A percentile compares a stretch with the other conserved stretches of the same genome.
Evolutionary conservation across 768 basidiomycete species (phyloP).

Genomic region (Tulasnella calospora): DNA sequence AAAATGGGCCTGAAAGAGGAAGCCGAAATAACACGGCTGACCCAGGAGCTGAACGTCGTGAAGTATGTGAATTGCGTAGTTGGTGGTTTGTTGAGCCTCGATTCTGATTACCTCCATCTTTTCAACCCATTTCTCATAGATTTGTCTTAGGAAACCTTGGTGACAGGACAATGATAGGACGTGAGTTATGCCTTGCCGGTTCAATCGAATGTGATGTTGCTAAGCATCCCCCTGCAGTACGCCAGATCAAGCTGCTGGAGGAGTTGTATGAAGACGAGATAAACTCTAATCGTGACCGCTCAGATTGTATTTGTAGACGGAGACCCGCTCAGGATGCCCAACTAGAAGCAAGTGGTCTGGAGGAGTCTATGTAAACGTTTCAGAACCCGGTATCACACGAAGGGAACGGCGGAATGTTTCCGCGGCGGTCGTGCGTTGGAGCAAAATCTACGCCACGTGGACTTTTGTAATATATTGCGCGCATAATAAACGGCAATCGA

Average conservation of each 20-base stretch:
- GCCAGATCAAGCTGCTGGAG: constrained; percentile 8
- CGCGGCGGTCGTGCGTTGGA: background rate
- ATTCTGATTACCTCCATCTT: background rate
- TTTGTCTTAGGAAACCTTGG: background rate
- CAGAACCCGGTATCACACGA: too few relatives aligned
- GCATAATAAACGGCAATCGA: too few relatives aligned
- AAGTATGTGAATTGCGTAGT: constrained; percentile 40
- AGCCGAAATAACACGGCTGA: constrained; percentile 54
- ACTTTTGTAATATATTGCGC: too few relatives aligned
- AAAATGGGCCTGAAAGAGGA: constrained; percentile 52
- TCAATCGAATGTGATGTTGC: background rate
- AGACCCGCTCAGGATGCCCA: background rate
- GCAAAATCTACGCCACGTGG: too few relatives aligned
- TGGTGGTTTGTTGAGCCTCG: background rate
- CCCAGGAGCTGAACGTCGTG: constrained; percentile 62
- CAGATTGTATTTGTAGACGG: background rate
- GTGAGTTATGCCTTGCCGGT: background rate
- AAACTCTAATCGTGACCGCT: background rate
- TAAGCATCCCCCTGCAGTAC: background rate
- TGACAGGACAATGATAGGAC: background rate
- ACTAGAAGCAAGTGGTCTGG: background rate
- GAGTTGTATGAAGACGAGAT: background rate
- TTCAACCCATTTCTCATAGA: background rate
- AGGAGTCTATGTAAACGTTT: background rate
- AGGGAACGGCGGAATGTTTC: background rate